Conservation (phyloP, 495 filamentous ascomycete species). For the Entonaema liquescens region DNA sequence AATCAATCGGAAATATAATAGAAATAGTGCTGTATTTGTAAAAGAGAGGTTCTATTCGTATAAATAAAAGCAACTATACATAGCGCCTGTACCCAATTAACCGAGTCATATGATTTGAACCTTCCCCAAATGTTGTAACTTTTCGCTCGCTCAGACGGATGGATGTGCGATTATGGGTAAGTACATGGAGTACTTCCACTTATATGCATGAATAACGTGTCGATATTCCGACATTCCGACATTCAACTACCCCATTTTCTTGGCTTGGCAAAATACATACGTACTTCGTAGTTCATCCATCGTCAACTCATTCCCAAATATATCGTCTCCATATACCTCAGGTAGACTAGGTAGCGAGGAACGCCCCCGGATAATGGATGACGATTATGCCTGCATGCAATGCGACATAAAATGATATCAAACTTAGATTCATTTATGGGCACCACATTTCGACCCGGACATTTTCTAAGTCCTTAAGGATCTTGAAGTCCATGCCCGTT, state of each 20-base stretch:
- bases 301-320: no score
- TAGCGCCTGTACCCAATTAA: not conserved
- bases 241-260: not conserved
- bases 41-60: not conserved
- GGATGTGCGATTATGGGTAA: not conserved
- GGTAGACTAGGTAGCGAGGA: no score
- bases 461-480: slow-evolving; percentile 33
- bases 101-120: not conserved
- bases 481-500: slow-evolving; percentile 41
- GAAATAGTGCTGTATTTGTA: not conserved
- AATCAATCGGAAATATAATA: no score
- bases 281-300: no score
- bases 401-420: no score
- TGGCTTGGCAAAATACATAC: not conserved
- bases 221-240: not conserved
- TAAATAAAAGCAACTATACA: not conserved
- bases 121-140: not conserved
- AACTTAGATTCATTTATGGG: slow-evolving; percentile 21
- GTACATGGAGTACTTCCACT: not conserved
- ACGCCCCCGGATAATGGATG: no score
- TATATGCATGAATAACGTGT: not conserved
- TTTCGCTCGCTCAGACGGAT: not conserved
- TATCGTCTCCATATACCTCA: no score
- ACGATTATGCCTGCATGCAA: no score
- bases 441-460: slow-evolving; percentile 46